phyloP scores from a whole-genome alignment of 2,329 filamentous ascomycete genomes.

The Lasiodiplodia hormozganensis region DNA sequence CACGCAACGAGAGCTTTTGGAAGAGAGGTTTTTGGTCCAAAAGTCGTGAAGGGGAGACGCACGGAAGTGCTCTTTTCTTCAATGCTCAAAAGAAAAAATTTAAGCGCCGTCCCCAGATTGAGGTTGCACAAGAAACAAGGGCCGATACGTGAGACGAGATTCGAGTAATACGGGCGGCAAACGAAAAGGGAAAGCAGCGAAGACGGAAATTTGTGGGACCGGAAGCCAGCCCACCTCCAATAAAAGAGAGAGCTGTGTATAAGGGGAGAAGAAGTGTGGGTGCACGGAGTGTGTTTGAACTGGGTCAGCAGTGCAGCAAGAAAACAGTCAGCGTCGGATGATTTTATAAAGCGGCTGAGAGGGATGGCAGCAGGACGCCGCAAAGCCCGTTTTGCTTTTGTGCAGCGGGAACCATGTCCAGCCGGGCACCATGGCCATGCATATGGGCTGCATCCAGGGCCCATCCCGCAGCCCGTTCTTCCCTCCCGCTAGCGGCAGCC shows the following conservation, averaged over 20 bases:
- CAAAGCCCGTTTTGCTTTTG: neutral
- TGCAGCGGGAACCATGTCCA: constrained; percentile 21
- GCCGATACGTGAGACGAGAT: constrained; percentile 22
- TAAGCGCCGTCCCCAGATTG: constrained; percentile 18
- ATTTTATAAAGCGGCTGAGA: constrained; percentile 11
- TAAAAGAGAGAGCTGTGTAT: neutral
- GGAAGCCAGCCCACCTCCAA: constrained; percentile 1
- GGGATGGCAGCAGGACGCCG: neutral
- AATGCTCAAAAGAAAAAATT: neutral
- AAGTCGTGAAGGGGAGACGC: neutral
- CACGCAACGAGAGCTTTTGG: neutral
- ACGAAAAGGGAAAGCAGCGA: constrained; percentile 8
- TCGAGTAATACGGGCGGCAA: constrained; percentile 27
- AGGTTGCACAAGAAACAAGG: constrained; percentile 19
- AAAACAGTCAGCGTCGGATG: neutral
- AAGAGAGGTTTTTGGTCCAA: neutral
- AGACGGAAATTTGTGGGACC: constrained; percentile 6
- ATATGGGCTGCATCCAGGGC: neutral
- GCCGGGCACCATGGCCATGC: neutral
- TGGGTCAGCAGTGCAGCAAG: constrained; percentile 6
- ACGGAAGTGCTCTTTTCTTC: neutral
- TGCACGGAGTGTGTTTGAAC: neutral
- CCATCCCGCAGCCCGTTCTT: constrained; percentile 13
- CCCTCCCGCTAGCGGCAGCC: constrained; percentile 9
- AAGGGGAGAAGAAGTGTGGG: neutral